Base-by-base conservation (phyloP, 2,329 filamentous ascomycete genomes). In the Plenodomus biglobosus region DNA sequence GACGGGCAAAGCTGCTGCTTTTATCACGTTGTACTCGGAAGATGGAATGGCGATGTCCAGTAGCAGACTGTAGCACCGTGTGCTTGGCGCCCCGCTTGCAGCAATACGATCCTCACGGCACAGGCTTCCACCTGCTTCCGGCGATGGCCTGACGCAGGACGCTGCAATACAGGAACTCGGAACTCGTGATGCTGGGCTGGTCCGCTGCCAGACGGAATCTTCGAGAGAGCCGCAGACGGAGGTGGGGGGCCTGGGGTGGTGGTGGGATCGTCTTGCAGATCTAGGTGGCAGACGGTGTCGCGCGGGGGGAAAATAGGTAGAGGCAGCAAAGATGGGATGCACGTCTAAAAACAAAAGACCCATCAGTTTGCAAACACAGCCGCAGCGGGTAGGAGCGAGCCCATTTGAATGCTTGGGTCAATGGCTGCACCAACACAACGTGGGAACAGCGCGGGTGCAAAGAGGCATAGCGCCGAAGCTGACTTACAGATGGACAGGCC, bases 1-100 rank as follows among this genome's bases (percentile, higher is more conserved):
- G 43, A 45, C 50, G 48, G 38, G 44, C 35, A 45, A 48, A 40
- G 27, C n/a, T n/a, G n/a, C n/a, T 42, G 41, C 39, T 56, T 58
- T 56, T 59, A 59, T 54, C n/a, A n/a, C n/a, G n/a, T n/a, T n/a
- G n/a, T n/a, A n/a, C n/a, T n/a, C n/a, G n/a, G 58, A 57, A 58
- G 48, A 45, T 42, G 58, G 35, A 45, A 38, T 44, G 50, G 48
- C 37, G 48, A n/a, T n/a, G n/a, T n/a, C n/a, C n/a, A n/a, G n/a
- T n/a, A n/a, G n/a, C n/a, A n/a, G n/a, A 44, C 46, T 43, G 49
- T 44, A 35, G 35, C 24, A 42, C 24, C 36, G 47, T 20, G 43
- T 24, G 48, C 60, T 64, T 64, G 56, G 62, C 56, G 58, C 54
- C 55, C 59, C 53, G 60, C 54, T 61, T 65, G 55, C 52, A 50